Conservation (phyloP, 495 filamentous ascomycete species). For the Hamigera avellanea region DNA sequence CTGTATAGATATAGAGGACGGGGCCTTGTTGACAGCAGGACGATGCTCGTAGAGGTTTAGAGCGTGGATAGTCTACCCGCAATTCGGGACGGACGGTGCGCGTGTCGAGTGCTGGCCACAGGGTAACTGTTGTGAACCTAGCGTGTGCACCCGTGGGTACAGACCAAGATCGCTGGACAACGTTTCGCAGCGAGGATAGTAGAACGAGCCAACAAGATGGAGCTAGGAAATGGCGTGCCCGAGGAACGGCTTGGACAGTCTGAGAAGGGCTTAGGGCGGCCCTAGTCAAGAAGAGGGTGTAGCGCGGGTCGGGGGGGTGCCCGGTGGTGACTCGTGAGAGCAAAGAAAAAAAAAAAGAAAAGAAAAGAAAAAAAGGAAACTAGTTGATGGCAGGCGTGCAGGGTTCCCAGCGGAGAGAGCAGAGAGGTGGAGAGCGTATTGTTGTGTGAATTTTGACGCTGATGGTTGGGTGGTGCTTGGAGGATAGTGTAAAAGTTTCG, state of each 20-base stretch:
- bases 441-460: too few relatives aligned
- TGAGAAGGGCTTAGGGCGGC: constrained; percentile 9
- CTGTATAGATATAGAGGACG: too few relatives aligned
- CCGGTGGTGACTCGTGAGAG: too few relatives aligned
- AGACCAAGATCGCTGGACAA: not conserved
- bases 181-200: constrained; percentile 8
- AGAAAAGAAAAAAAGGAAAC: too few relatives aligned
- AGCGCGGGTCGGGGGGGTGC: too few relatives aligned
- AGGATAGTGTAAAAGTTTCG: too few relatives aligned
- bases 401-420: too few relatives aligned
- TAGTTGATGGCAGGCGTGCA: too few relatives aligned
- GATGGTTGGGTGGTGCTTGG: too few relatives aligned
- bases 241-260: constrained; percentile 19
- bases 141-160: constrained; percentile 26
- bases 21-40: too few relatives aligned
- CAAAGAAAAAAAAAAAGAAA: too few relatives aligned
- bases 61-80: constrained; percentile 37
- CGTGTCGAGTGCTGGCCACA: constrained; percentile 8
- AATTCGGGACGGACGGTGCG: constrained; percentile 21
- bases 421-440: too few relatives aligned
- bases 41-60: constrained; percentile 7
- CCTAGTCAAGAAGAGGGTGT: constrained; percentile 5
- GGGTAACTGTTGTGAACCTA: constrained; percentile 26
- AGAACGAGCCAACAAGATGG: constrained; percentile 3
- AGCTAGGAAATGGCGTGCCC: constrained; percentile 29